Conservation (phyloP, 495 filamentous ascomycete genomes). For the Tuber umbilicatum region DNA sequence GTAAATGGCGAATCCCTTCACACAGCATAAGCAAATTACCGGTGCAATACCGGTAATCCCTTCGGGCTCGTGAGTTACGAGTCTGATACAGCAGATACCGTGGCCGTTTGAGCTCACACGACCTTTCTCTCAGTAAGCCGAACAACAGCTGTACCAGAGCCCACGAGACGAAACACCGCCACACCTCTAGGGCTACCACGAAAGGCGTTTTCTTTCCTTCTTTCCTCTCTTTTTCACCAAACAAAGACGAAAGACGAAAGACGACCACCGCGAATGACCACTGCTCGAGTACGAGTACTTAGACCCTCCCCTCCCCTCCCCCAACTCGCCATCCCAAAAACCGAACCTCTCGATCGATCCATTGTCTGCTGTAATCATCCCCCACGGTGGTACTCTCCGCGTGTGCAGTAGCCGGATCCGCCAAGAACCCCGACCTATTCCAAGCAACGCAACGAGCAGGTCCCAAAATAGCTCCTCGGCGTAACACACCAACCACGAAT, state of each 20-base stretch:
- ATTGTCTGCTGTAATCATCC: not conserved
- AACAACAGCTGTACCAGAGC: not conserved
- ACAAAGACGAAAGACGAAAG: not conserved
- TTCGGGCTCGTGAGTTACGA: not conserved
- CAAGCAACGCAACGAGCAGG: not conserved
- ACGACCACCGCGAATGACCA: not conserved
- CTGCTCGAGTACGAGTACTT: too few relatives aligned
- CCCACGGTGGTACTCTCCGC: too few relatives aligned
- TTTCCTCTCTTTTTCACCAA: not conserved
- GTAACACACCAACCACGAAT: not conserved
- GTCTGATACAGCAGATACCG: too few relatives aligned
- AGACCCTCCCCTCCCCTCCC: not conserved
- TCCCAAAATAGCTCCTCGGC: not conserved
- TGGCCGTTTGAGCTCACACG: not conserved
- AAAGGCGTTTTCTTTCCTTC: not conserved
- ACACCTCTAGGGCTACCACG: not conserved
- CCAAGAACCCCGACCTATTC: not conserved
- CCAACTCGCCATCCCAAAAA: not conserved
- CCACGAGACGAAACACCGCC: not conserved
- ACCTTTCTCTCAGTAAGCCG: not conserved
- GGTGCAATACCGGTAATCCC: not conserved
- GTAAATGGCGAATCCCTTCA: not conserved
- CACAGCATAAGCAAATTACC: not conserved
- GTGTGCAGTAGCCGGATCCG: not conserved
- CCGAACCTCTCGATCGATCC: not conserved